phyloP scores from a whole-genome alignment of 2,329 filamentous ascomycete genomes.

The Aspergillus brasiliensis region DNA sequence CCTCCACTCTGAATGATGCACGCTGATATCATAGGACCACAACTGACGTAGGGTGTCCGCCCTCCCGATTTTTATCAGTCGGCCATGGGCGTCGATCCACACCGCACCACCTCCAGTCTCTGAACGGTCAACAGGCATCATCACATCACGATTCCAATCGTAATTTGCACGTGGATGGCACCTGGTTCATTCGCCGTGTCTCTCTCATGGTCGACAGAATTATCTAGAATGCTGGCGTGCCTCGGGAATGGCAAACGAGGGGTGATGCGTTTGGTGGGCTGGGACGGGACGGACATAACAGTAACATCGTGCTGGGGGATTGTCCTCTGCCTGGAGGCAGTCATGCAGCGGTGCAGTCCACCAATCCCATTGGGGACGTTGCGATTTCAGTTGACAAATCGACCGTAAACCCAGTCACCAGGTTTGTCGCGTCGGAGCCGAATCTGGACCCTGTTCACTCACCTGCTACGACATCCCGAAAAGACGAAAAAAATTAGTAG shows the following conservation, averaged over 20 bases:
- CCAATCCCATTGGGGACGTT: background rate
- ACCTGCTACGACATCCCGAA: conserved; percentile 5
- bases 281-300: background rate
- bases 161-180: conserved; percentile 8
- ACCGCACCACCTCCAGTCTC: conserved; percentile 5
- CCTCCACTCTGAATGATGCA: conserved; percentile 19
- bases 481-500: too few relatives aligned
- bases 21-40: conserved; percentile 26
- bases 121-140: conserved; percentile 3
- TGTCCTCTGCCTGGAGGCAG: background rate
- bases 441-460: conserved; percentile 14
- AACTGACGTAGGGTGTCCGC: conserved; percentile 20
- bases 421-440: conserved; percentile 6
- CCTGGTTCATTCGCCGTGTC: background rate
- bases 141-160: background rate
- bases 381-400: background rate
- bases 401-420: conserved; percentile 12
- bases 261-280: background rate
- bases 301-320: background rate
- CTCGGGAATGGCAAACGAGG: background rate
- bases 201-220: background rate
- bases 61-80: conserved; percentile 7
- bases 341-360: background rate
- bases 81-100: conserved; percentile 13
- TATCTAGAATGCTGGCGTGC: background rate